These are phyloP conservation scores for Sporothrix euskadiensis DNA, from an alignment of 2,329 filamentous ascomycete genomes.

Conservation along the genomic window DNA sequence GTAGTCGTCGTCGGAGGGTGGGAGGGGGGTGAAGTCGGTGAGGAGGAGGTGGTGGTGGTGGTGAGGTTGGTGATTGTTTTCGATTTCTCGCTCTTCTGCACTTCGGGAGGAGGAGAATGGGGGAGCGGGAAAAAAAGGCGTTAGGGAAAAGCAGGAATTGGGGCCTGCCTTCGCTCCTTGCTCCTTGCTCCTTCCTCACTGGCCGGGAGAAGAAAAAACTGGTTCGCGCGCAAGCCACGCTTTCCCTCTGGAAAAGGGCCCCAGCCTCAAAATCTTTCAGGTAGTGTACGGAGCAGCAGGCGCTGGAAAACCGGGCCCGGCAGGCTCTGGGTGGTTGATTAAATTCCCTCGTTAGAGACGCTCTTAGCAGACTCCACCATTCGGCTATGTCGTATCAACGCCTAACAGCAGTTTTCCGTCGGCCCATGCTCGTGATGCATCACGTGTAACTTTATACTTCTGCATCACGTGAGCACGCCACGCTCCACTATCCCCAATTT, in stretches of 20 bases:
- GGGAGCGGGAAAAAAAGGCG: slow-evolving; percentile 26
- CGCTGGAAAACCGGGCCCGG: slow-evolving; percentile 11
- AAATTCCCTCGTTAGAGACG: slow-evolving; percentile 11
- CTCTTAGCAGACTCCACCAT: not conserved
- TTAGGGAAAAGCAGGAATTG: slow-evolving; percentile 27
- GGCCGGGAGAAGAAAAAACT: slow-evolving; percentile 4
- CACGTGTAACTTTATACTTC: slow-evolving; percentile 5
- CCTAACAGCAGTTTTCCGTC: not conserved
- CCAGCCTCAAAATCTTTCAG: not conserved
- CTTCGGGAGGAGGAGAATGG: slow-evolving; percentile 18
- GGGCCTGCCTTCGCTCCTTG: not conserved
- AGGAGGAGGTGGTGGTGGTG: not conserved
- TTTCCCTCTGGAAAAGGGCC: not conserved
- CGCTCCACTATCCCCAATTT: slow-evolving; percentile 16
- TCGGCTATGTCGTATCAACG: not conserved
- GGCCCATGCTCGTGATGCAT: not conserved
- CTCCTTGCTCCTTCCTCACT: not conserved
- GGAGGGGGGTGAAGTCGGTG: slow-evolving; percentile 12
- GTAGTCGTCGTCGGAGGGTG: slow-evolving; percentile 2
- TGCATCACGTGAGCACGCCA: slow-evolving; percentile 2
- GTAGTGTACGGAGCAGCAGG: not conserved
- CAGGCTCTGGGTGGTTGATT: slow-evolving; percentile 1
- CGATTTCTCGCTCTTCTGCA: not conserved
- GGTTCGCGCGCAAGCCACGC: slow-evolving; percentile 17
- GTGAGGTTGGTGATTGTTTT: slow-evolving; percentile 16